Base-by-base conservation (phyloP, 371 early-diverging fungal genomes). In the Actinomortierella wolfii region DNA sequence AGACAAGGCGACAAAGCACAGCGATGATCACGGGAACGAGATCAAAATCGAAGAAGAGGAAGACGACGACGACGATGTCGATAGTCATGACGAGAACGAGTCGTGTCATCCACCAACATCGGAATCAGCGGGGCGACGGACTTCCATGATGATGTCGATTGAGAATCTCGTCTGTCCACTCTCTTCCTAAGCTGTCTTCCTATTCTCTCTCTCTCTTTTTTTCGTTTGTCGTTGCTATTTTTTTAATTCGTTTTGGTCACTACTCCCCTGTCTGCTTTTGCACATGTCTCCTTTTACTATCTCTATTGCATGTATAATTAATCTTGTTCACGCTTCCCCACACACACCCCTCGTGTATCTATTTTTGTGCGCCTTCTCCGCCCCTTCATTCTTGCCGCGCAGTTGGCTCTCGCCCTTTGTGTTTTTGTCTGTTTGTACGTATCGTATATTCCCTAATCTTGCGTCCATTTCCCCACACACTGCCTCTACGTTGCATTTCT, bases 151-250 rank as follows among this genome's bases (percentile, higher is more conserved):
- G 50, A 66, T 68, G 70, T 65, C 70, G 28, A 68, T 68, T 53
- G 75, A 64, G 39, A 68, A 75, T 20, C 59, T 69, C 26, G 66
- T 75, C 29, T 61, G 61, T 21, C 63, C 63, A 3, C 28, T 7
- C 29, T 54, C 57, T 50, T 41, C 46, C 28, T 61, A 52, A 56
- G 15, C 21, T 6, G 24, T 47, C 21, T 47, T 15, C 8, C 21
- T 21, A 2, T n/a, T n/a, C n/a, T 8, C 21, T 47, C 2, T 8
- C 15, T 3, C 8, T 4, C 8, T 15, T 45, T 15, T 24, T 1
- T 47, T 18, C 21, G 47, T 47, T 8, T 8, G 42, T 20, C 41
- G 15, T 7, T 6, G 21, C 23, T 11, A 17, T 18, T 17, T 42
- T 25, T 15, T 26, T 2, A 14, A 3, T 29, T 14, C 28, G 29